A percentile compares a stretch with the other conserved stretches of the same genome.
Evolutionary conservation across 139 green algal genomes (phyloP).

Genomic region (Chlorella sp.): DNA sequence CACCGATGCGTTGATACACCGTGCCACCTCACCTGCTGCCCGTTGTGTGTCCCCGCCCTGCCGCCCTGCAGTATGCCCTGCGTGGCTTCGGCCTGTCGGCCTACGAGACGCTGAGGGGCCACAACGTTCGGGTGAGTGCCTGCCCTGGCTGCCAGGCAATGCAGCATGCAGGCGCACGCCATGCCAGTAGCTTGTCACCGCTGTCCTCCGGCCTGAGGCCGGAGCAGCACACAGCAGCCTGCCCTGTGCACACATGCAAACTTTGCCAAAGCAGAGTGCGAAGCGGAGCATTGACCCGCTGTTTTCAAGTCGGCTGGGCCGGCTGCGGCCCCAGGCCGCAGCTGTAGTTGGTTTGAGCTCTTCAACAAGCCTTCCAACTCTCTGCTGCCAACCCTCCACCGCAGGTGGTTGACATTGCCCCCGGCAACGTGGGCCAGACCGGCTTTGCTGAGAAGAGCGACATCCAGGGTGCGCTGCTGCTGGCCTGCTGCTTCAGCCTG

Average conservation of each 20-base stretch:
- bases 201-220: too few species aligned
- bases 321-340: too few species aligned
- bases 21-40: too few species aligned
- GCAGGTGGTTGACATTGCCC: conserved; percentile 35
- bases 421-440: conserved; percentile 29
- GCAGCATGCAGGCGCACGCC: background rate
- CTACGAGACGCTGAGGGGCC: conserved; percentile 21
- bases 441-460: conserved; percentile 35
- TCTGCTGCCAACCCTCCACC: background rate
- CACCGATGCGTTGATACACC: background rate
- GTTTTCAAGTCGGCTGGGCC: too few species aligned
- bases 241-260: too few species aligned
- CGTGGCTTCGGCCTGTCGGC: conserved; percentile 30
- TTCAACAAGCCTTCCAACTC: background rate
- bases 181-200: too few species aligned
- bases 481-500: too few species aligned
- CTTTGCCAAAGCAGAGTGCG: too few species aligned
- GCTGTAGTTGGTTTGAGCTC: too few species aligned
- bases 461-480: conserved; percentile 10
- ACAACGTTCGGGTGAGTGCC: conserved; percentile 8
- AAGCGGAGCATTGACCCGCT: too few species aligned
- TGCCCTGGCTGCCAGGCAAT: too few species aligned
- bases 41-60: background rate
- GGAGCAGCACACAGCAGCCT: too few species aligned
- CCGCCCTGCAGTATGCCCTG: conserved; percentile 21